Conservation (phyloP, 2,329 filamentous ascomycete genomes). For the Penicillium freii region DNA sequence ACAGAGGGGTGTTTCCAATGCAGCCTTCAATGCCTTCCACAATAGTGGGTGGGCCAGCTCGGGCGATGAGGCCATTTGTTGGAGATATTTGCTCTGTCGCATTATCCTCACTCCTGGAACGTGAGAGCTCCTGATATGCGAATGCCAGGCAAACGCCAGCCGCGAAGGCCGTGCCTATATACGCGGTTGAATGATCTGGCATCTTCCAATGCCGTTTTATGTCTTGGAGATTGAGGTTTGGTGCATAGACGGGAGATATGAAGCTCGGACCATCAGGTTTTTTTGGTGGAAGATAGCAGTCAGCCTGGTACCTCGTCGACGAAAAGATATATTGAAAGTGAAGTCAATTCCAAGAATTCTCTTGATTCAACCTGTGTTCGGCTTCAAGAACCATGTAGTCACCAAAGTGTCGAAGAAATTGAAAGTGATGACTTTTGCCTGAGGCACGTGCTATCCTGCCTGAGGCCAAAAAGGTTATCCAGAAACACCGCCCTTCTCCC, state of each 20-base stretch:
- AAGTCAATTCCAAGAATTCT: neutral
- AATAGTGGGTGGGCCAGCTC: conserved; percentile 48
- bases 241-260: conserved; percentile 18
- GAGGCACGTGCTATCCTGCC: conserved; percentile 9
- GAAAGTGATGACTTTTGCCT: neutral
- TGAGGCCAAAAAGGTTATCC: conserved; percentile 13
- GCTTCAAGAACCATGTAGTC: neutral
- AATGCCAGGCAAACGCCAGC: conserved; percentile 73
- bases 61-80: conserved; percentile 22
- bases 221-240: conserved; percentile 9
- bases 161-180: conserved; percentile 70
- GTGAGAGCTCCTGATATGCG: conserved; percentile 74
- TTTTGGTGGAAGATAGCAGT: conserved; percentile 2
- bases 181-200: conserved; percentile 45
- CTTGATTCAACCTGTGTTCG: too few species aligned
- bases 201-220: conserved; percentile 24
- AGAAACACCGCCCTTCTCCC: conserved; percentile 13
- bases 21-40: conserved; percentile 82
- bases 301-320: neutral
- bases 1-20: conserved; percentile 89
- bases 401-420: neutral
- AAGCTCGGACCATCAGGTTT: conserved; percentile 40
- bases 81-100: conserved; percentile 2
- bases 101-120: conserved; percentile 55
- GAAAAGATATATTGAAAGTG: neutral